Conservation (phyloP, 495 filamentous ascomycete species). For the Aspergillus biplanus region DNA sequence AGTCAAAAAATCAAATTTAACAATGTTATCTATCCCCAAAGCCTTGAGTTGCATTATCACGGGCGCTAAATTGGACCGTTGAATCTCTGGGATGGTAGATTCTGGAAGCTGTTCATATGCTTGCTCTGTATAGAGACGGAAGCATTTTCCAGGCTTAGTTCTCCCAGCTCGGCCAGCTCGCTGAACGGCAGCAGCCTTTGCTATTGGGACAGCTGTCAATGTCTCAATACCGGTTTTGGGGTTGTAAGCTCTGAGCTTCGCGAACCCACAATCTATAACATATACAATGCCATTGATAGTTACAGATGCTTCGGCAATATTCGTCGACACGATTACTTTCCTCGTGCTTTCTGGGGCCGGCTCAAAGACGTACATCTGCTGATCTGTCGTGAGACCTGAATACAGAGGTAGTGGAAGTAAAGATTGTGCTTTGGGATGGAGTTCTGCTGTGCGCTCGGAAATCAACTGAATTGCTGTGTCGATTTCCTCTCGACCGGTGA, state of each 20-base stretch:
- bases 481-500: conserved; percentile 95
- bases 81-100: conserved; percentile 85
- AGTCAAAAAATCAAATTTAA: conserved; percentile 88
- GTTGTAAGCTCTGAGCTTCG: conserved; percentile 89
- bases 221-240: conserved; percentile 88
- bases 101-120: conserved; percentile 71
- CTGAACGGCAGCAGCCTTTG: conserved; percentile 91
- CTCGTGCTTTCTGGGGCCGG: conserved; percentile 79
- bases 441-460: conserved; percentile 72
- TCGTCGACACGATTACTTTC: conserved; percentile 93
- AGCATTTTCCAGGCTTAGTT: conserved; percentile 94
- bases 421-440: conserved; percentile 70
- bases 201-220: conserved; percentile 83
- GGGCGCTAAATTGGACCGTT: conserved; percentile 89
- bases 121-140: conserved; percentile 85
- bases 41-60: conserved; percentile 93
- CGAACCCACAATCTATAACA: conserved; percentile 90
- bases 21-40: conserved; percentile 93
- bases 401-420: conserved; percentile 84
- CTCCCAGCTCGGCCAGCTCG: conserved; percentile 90
- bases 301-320: conserved; percentile 94
- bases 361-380: conserved; percentile 94
- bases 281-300: conserved; percentile 94
- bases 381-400: conserved; percentile 83
- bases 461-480: conserved; percentile 78